Conservation (phyloP, 345 rosid genomes). For the Syzygium grande region DNA sequence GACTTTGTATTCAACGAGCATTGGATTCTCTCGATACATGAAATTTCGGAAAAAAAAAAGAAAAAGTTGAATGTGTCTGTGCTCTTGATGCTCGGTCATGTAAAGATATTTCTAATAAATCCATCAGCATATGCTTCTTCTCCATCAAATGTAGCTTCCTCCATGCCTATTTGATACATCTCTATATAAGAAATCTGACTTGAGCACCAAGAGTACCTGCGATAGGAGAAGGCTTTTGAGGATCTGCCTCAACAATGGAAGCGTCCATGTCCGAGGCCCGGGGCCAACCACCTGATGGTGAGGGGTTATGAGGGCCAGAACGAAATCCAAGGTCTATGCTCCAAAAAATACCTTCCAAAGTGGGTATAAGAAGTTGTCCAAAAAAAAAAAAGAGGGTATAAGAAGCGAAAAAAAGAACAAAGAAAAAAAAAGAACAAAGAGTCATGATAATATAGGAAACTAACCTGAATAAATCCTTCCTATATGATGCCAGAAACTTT, state of each 20-base stretch:
- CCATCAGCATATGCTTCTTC: background rate
- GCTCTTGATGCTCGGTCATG: background rate
- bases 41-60: fast-evolving
- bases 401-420: background rate
- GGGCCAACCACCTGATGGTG: background rate
- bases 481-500: constrained; percentile 54
- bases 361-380: background rate
- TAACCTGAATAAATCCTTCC: background rate
- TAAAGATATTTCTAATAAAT: background rate
- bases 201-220: background rate
- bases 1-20: background rate
- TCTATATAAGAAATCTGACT: background rate
- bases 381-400: background rate
- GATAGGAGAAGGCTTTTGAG: background rate
- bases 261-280: background rate
- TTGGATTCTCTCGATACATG: background rate
- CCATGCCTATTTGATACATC: background rate
- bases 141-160: background rate
- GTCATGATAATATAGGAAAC: background rate
- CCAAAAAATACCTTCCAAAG: background rate
- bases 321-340: background rate
- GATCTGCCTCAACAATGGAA: background rate
- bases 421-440: too few relatives aligned
- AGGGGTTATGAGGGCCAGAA: background rate
- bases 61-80: background rate